Percentiles rank a stretch among this genome's conserved stretches.
Conservation (phyloP, 352 stramenopile genomes). For the Globisporangium uncinulatum region DNA sequence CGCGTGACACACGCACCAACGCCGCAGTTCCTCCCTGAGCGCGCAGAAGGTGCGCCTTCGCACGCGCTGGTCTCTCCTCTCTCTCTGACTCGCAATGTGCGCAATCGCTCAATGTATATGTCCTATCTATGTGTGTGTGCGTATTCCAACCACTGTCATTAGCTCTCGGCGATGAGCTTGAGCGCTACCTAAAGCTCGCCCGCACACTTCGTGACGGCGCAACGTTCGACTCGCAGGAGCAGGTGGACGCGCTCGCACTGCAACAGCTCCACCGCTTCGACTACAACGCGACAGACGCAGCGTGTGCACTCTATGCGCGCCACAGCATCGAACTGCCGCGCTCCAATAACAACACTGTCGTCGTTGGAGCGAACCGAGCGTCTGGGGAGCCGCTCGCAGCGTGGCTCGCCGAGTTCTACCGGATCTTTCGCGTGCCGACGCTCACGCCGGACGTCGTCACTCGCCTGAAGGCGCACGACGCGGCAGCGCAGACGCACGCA, state of each 20-base stretch:
- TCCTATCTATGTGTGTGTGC: not conserved
- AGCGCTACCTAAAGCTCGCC: slow-evolving; percentile 79
- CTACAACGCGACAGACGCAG: slow-evolving; percentile 72
- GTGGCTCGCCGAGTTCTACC: slow-evolving; percentile 68
- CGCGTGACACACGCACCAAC: slow-evolving; percentile 28
- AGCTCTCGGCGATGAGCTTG: slow-evolving; percentile 57
- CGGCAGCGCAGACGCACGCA: slow-evolving; percentile 19
- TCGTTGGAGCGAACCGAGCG: slow-evolving; percentile 1
- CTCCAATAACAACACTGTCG: slow-evolving; percentile 9
- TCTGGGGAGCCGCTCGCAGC: slow-evolving; percentile 39
- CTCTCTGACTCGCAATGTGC: not conserved
- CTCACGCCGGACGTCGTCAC: slow-evolving; percentile 38
- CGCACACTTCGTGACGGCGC: slow-evolving; percentile 63
- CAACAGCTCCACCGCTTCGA: slow-evolving; percentile 79
- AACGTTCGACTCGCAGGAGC: slow-evolving; percentile 77
- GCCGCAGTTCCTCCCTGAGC: slow-evolving; percentile 37
- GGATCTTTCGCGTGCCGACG: slow-evolving; percentile 31
- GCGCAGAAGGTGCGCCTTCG: slow-evolving; percentile 35
- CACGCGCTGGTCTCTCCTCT: not conserved
- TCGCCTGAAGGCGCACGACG: slow-evolving; percentile 33
- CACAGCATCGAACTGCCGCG: slow-evolving; percentile 74
- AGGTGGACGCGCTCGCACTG: slow-evolving; percentile 60
- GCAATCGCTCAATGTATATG: not conserved
- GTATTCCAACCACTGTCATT: not conserved
- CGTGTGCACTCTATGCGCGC: slow-evolving; percentile 73